A percentile compares a stretch with the other conserved stretches of the same genome.
These are phyloP conservation scores for Halophytophthora batemanensis DNA, from an alignment of 352 stramenopile species.

Conservation along the genomic window DNA sequence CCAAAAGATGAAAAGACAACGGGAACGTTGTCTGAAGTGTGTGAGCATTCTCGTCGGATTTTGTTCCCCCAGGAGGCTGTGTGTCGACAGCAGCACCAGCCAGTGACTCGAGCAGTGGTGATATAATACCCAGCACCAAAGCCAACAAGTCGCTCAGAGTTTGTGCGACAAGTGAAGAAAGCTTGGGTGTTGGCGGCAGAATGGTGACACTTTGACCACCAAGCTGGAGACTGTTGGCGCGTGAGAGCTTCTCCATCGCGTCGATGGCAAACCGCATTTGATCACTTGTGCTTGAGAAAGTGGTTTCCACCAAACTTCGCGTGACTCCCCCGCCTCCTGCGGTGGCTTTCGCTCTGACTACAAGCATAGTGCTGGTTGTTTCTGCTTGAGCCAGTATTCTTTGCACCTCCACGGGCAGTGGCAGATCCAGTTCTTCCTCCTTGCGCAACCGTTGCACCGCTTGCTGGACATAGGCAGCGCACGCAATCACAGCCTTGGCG, in stretches of 20 bases:
- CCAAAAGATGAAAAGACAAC: conserved; percentile 29
- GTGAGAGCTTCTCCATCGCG: conserved; percentile 18
- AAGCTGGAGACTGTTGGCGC: conserved; percentile 4
- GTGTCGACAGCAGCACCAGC: conserved; percentile 1
- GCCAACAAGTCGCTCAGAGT: conserved; percentile 26
- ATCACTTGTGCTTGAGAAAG: conserved; percentile 19
- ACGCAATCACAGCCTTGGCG: conserved; percentile 37
- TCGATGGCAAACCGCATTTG: conserved; percentile 44
- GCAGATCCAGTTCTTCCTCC: conserved; percentile 75
- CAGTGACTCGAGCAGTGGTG: conserved; percentile 20
- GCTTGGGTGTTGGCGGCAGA: conserved; percentile 1
- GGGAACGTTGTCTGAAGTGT: conserved; percentile 19
- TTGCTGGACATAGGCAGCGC: conserved; percentile 38
- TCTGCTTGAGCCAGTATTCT: conserved; percentile 40
- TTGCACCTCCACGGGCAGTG: conserved; percentile 41
- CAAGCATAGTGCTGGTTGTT: conserved; percentile 30
- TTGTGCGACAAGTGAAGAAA: conserved; percentile 2
- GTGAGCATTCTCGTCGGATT: not conserved
- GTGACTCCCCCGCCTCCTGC: conserved; percentile 19
- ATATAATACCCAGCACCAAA: conserved; percentile 33
- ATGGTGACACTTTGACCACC: conserved; percentile 1
- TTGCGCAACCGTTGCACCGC: conserved; percentile 49
- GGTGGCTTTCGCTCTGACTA: conserved; percentile 20
- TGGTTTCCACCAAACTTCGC: conserved; percentile 27
- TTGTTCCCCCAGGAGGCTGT: not conserved